Percentiles rank a stretch among this genome's conserved stretches.
Evolutionary conservation across 1,284 basidiomycete species (phyloP).

Genomic region (Hymenochaete sp.): DNA sequence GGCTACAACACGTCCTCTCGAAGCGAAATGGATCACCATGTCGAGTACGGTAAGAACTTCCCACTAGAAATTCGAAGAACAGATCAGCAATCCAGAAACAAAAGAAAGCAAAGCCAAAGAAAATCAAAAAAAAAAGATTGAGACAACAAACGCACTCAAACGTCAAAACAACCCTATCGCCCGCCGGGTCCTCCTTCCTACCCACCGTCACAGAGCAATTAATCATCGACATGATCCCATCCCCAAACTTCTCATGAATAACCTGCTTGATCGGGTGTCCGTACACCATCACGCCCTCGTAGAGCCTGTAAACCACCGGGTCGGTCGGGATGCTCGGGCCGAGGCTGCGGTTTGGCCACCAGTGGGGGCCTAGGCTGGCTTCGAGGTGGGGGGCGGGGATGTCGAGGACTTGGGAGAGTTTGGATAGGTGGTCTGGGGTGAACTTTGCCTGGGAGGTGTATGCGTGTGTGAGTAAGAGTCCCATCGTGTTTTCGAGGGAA

Average conservation of each 20-base stretch:
- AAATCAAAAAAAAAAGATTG: neutral
- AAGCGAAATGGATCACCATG: too few species aligned
- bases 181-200: slow-evolving; percentile 72
- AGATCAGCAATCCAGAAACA: neutral
- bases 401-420: slow-evolving; percentile 45
- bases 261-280: slow-evolving; percentile 65
- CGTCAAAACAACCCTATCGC: slow-evolving; percentile 74
- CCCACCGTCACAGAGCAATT: slow-evolving; percentile 70
- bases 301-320: slow-evolving; percentile 78
- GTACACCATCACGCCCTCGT: slow-evolving; percentile 78
- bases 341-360: slow-evolving; percentile 67
- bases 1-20: too few species aligned
- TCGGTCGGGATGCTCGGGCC: slow-evolving; percentile 66
- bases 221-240: slow-evolving; percentile 89
- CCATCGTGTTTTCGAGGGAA: neutral
- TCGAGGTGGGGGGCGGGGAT: slow-evolving; percentile 34
- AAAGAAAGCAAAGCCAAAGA: slow-evolving; percentile 11
- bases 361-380: slow-evolving; percentile 50
- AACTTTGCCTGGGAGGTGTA: slow-evolving; percentile 53
- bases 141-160: slow-evolving; percentile 58
- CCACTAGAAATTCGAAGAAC: slow-evolving; percentile 37
- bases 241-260: slow-evolving; percentile 57
- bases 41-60: slow-evolving; percentile 66
- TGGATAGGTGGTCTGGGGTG: slow-evolving; percentile 46
- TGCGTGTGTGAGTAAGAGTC: neutral